phyloP scores from a whole-genome alignment of 1,139 yeast species.

The Yamadazyma aaseri region DNA sequence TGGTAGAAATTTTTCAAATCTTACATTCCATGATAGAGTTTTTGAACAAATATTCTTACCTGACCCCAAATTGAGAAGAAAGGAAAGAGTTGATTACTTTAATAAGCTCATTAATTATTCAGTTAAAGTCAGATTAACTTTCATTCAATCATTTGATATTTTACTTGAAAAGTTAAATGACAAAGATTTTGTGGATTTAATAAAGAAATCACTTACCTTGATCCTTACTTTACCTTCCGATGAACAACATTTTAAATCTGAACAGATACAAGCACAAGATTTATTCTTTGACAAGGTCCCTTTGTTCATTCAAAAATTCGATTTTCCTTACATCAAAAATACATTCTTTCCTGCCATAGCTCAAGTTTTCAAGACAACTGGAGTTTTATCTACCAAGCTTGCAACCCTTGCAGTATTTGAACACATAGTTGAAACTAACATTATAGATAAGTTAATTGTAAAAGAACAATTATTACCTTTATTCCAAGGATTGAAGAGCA shows the following conservation, averaged over 20 bases:
- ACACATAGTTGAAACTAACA: conserved; percentile 52
- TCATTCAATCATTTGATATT: conserved; percentile 56
- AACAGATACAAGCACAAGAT: conserved; percentile 54
- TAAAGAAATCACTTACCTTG: conserved; percentile 29
- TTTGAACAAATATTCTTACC: conserved; percentile 34
- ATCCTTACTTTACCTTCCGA: conserved; percentile 28
- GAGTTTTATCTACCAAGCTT: conserved; percentile 73
- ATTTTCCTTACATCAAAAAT: conserved; percentile 72
- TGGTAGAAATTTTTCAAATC: conserved; percentile 65
- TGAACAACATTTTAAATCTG: conserved; percentile 27
- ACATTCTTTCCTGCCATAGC: conserved; percentile 71
- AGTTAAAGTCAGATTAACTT: conserved; percentile 33
- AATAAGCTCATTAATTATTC: conserved; percentile 42
- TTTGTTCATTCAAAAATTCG: conserved; percentile 49
- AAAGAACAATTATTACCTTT: conserved; percentile 78
- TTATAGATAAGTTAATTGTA: conserved; percentile 70
- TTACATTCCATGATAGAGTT: conserved; percentile 75
- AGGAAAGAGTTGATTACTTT: conserved; percentile 31
- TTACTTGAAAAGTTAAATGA: conserved; percentile 54
- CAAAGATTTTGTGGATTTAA: conserved; percentile 36
- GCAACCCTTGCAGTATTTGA: conserved; percentile 67
- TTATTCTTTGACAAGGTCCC: conserved; percentile 48
- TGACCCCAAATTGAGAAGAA: conserved; percentile 31
- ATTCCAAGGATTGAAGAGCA: conserved; percentile 68
- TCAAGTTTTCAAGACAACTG: conserved; percentile 76